Evolutionary conservation across 2,329 filamentous ascomycete species (phyloP).

Genomic region (Claviceps pazoutovae): DNA sequence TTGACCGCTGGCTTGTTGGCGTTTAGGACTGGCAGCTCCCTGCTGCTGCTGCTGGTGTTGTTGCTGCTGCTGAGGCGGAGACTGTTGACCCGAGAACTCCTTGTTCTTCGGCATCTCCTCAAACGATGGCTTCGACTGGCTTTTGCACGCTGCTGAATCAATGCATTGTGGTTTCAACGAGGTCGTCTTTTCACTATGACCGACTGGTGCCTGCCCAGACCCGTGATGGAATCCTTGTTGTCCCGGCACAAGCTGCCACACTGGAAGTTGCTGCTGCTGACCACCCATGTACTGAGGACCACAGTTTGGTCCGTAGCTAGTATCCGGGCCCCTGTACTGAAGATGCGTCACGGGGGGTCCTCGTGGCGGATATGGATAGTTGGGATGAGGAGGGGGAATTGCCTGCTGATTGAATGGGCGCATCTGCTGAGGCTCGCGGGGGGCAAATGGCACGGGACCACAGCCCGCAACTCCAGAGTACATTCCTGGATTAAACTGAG

Average conservation of each 20-base stretch:
- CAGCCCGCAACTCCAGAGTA: not conserved
- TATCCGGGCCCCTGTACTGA: not conserved
- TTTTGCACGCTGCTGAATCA: conserved; percentile 3
- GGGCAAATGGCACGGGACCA: not conserved
- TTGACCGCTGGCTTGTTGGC: conserved; percentile 4
- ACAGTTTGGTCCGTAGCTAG: not conserved
- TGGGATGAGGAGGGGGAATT: not conserved
- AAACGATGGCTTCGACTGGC: conserved; percentile 16
- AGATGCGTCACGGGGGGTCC: not conserved
- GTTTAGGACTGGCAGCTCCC: conserved; percentile 3
- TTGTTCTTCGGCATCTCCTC: conserved; percentile 13
- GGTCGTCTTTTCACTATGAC: not conserved
- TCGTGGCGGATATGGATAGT: not conserved
- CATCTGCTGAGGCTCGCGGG: conserved; percentile 1
- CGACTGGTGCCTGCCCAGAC: not conserved
- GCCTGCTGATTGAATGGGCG: not conserved
- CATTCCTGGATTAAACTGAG: not conserved
- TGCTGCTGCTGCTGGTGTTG: not conserved
- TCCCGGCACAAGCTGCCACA: not conserved
- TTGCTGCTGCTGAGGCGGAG: not conserved
- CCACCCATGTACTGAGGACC: not conserved
- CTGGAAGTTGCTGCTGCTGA: not conserved
- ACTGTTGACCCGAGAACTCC: not conserved
- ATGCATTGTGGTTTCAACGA: not conserved
- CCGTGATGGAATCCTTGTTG: not conserved